These are phyloP conservation scores for Didymosphaeria variabile DNA, from an alignment of 2,329 filamentous ascomycete species.

Conservation along the genomic window DNA sequence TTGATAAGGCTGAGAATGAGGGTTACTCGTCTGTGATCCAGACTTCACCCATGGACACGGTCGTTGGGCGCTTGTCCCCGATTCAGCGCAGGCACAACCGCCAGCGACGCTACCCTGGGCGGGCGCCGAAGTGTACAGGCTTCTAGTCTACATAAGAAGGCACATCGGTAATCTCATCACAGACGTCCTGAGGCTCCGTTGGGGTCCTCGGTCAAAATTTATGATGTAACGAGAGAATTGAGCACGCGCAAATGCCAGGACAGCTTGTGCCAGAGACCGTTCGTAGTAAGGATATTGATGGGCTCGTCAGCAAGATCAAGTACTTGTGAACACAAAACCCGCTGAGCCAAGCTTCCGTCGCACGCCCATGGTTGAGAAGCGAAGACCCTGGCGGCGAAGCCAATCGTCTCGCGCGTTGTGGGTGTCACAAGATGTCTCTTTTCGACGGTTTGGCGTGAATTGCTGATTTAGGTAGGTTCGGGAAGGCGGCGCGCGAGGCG, in stretches of 20 bases:
- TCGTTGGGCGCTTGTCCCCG: background rate
- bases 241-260: no score
- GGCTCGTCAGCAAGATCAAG: no score
- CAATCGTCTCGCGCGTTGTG: conserved; percentile 5
- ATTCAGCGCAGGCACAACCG: no score
- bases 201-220: no score
- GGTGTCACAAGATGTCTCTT: conserved; percentile 14
- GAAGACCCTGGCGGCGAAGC: background rate
- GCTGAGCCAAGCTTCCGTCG: background rate
- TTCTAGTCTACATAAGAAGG: background rate
- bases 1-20: background rate
- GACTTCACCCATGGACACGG: background rate
- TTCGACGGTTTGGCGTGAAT: background rate
- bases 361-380: background rate
- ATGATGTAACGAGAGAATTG: no score
- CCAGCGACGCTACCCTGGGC: background rate
- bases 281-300: background rate
- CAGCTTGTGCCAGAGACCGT: background rate
- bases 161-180: background rate
- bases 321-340: background rate
- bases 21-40: background rate
- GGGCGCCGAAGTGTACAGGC: background rate
- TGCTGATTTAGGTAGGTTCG: conserved; percentile 6
- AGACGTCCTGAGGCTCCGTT: no score
- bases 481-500: background rate